A percentile compares a stretch with the other conserved stretches of the same genome.
Conservation (phyloP, 495 filamentous ascomycete species). For the Annulohypoxylon stygium region DNA sequence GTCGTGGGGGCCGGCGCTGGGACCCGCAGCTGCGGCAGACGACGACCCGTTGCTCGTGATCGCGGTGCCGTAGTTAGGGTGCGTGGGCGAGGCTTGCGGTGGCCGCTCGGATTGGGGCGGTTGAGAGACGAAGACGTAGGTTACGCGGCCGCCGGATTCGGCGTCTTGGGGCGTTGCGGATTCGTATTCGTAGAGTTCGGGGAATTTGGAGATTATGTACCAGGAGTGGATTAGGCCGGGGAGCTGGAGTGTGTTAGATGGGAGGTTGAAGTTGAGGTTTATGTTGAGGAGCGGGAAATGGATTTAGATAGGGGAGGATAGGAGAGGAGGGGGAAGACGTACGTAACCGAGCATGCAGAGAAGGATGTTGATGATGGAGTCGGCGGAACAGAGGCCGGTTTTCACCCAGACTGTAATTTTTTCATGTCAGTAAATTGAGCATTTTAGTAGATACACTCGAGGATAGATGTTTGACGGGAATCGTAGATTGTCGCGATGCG, state of each 20-base stretch:
- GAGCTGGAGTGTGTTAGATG: conserved; percentile 61
- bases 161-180: conserved; percentile 67
- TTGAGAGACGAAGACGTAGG: conserved; percentile 75
- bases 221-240: conserved; percentile 94
- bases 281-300: neutral
- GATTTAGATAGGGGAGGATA: neutral
- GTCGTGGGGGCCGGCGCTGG: conserved; percentile 45
- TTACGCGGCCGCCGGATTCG: conserved; percentile 66
- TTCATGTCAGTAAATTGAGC: neutral
- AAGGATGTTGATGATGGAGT: conserved; percentile 94
- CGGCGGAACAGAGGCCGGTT: conserved; percentile 89
- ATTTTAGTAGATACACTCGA: neutral
- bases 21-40: conserved; percentile 47
- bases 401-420: conserved; percentile 91
- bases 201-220: conserved; percentile 96
- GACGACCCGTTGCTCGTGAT: conserved; percentile 46
- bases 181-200: conserved; percentile 79
- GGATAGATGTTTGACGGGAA: conserved; percentile 34
- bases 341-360: conserved; percentile 88
- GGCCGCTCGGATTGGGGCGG: conserved; percentile 42
- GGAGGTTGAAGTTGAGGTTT: conserved; percentile 5
- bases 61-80: conserved; percentile 57
- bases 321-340: conserved; percentile 38
- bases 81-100: conserved; percentile 50
- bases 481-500: conserved; percentile 20